Base-by-base conservation (phyloP, 78 protist species). In the Ministeria vibrans region DNA sequence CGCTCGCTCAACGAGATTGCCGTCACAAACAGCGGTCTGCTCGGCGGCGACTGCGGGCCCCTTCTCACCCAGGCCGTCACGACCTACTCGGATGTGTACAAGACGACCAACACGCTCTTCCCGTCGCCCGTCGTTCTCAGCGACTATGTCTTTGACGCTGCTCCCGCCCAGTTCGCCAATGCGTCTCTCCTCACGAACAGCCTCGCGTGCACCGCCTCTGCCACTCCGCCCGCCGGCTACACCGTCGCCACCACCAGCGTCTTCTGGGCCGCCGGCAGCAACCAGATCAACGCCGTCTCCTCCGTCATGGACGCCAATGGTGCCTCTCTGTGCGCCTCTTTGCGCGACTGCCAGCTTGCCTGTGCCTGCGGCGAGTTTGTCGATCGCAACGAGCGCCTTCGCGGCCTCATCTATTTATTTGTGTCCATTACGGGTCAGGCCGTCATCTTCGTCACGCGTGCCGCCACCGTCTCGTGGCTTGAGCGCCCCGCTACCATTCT, bases 371-470 rank as follows among this genome's bases (percentile, higher is more conserved):
- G 30, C 64, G 34, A 27, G 6, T 2, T 23, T 11, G 25, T 2
- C 34, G 22, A 38, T 18, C 34, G 25, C 32, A 9, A 59, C 9
- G 64, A 81, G 39, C 81, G 82, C 51, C 18, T 86, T 32, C 84
- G 93, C 45, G 88, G 90, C 53, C 77, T 87, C 76, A 86, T 90
- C 72, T 90, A 83, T 64, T 44, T 82, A 20, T 86, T 84, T 53
- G 87, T 90, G 0, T 90, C 93, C 61, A 82, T 90, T 77, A 66
- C 89, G 39, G 89, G 89, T 49, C 84, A 80, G 38, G 94, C 91
- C 18, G 71, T 83, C 4, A 82, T 91, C 66, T 91, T 91, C 73
- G 84, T 85, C 51, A 81, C 89, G 3, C 83, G 94, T 44, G 41
- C 88, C 1, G 77, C 62, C 70, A 69, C 79, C 43, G 82, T 87